These are phyloP conservation scores for Amaranthus cruentus DNA, from an alignment of 148 eudicot species.

Conservation along the genomic window DNA sequence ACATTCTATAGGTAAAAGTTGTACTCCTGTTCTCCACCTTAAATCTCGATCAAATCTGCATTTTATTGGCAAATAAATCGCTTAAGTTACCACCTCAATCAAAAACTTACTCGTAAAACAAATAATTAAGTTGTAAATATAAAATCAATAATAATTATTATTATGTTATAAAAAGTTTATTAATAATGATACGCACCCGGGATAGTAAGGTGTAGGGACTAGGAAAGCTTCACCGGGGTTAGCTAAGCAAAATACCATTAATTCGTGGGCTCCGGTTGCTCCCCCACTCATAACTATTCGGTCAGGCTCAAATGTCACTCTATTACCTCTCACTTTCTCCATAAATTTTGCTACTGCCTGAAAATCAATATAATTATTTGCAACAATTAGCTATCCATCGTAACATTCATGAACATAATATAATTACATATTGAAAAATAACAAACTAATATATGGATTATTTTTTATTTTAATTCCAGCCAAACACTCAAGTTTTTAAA, in stretches of 20 bases:
- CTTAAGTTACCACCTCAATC: too few species aligned
- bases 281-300: constrained; percentile 48
- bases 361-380: background rate
- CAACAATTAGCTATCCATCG: background rate
- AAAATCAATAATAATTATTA: background rate
- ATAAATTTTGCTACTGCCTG: constrained; percentile 43
- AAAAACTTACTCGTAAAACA: too few species aligned
- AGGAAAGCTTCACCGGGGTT: background rate
- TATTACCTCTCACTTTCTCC: constrained; percentile 46
- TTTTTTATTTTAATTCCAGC: too few species aligned
- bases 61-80: background rate
- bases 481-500: too few species aligned
- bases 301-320: constrained; percentile 31
- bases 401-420: background rate
- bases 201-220: constrained; percentile 15
- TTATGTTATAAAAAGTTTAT: too few species aligned
- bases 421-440: too few species aligned
- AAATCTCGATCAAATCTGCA: constrained; percentile 48
- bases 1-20: constrained; percentile 35
- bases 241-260: constrained; percentile 41
- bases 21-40: constrained; percentile 45
- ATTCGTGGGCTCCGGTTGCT: constrained; percentile 47
- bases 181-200: constrained; percentile 21
- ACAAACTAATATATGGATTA: too few species aligned
- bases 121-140: background rate